phyloP scores from a whole-genome alignment of 768 basidiomycete species.

The Boletus rubescentipes region DNA sequence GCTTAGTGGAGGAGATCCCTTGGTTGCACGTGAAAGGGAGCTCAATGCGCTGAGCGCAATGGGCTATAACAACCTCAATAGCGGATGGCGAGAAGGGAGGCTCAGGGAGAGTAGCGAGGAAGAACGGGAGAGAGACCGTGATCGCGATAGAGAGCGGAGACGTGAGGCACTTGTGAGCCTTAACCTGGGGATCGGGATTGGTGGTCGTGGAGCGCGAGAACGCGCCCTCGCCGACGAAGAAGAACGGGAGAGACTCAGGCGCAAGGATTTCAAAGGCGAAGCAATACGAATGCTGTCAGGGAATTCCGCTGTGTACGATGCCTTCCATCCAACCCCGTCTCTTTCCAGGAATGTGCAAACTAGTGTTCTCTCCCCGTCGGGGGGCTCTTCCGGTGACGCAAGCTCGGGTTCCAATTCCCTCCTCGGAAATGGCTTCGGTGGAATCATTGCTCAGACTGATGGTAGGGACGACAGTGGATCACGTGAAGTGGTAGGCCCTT shows the following conservation, averaged over 20 bases:
- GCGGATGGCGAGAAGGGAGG: constrained; percentile 38
- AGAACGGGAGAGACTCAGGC: constrained; percentile 52
- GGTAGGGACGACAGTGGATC: constrained; percentile 24
- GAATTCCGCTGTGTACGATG: constrained; percentile 62
- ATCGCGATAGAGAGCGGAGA: constrained; percentile 40
- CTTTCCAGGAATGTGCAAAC: constrained; percentile 28
- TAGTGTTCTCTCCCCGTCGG: constrained; percentile 21
- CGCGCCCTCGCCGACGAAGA: constrained; percentile 60
- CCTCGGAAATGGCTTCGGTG: constrained; percentile 24
- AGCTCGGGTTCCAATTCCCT: constrained; percentile 18
- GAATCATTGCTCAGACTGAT: constrained; percentile 26
- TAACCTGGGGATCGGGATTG: constrained; percentile 27
- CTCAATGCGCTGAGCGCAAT: constrained; percentile 47
- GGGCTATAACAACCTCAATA: constrained; percentile 37
- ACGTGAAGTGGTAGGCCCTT: constrained; percentile 31
- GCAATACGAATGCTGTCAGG: constrained; percentile 39
- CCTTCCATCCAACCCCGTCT: constrained; percentile 65
- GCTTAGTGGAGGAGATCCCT: constrained; percentile 22
- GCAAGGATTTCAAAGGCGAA: constrained; percentile 48
- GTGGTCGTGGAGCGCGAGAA: constrained; percentile 56
- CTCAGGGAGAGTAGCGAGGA: constrained; percentile 34
- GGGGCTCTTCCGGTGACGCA: constrained; percentile 19
- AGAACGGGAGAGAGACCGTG: constrained; percentile 48
- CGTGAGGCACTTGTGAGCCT: constrained; percentile 45
- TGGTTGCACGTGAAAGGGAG: constrained; percentile 49